A percentile compares a stretch with the other conserved stretches of the same genome.
These are phyloP conservation scores for Salvia hispanica DNA, from an alignment of 257 asterid species.

Conservation along the genomic window DNA sequence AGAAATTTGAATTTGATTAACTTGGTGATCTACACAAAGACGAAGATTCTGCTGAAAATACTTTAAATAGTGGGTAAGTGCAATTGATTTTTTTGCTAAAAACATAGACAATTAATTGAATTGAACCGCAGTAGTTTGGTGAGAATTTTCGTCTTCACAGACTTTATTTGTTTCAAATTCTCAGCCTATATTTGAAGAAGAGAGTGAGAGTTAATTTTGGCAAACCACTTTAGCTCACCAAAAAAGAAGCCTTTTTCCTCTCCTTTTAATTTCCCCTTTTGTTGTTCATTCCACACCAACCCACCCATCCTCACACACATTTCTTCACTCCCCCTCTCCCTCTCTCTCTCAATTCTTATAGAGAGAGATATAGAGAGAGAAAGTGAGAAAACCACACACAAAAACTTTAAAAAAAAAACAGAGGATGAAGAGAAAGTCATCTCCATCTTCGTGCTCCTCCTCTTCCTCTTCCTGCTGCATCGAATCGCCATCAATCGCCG, in stretches of 20 bases:
- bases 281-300: slow-evolving; percentile 50
- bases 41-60: neutral
- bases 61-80: neutral
- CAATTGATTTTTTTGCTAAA: neutral
- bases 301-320: slow-evolving; percentile 38
- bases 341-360: slow-evolving; percentile 16
- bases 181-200: neutral
- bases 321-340: neutral
- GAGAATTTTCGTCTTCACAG: neutral
- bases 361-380: slow-evolving; percentile 38
- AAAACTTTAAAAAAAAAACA: neutral
- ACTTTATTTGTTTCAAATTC: slow-evolving; percentile 22
- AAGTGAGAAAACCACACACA: neutral
- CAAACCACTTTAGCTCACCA: slow-evolving; percentile 68
- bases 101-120: neutral
- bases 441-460: slow-evolving; percentile 53
- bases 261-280: slow-evolving; percentile 22
- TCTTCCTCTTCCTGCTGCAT: slow-evolving; percentile 73
- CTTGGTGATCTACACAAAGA: neutral
- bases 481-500: slow-evolving; percentile 32
- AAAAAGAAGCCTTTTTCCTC: slow-evolving; percentile 38
- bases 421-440: slow-evolving; percentile 51
- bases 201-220: slow-evolving; percentile 45
- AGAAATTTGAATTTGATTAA: neutral
- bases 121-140: slow-evolving; percentile 14